Conservation (phyloP, 148 eudicot genomes). For the Spergularia bocconei region DNA sequence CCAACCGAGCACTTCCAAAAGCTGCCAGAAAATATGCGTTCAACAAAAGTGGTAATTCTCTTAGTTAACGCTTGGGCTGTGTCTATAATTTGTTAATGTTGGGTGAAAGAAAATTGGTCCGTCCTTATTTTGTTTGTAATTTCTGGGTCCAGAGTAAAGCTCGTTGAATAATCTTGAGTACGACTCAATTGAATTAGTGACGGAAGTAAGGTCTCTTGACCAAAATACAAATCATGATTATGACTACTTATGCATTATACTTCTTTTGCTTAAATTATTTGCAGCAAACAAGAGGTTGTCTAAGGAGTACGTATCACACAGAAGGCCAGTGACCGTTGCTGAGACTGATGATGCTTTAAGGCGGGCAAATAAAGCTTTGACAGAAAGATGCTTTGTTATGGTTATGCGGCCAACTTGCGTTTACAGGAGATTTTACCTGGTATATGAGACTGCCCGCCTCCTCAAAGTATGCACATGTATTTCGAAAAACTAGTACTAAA, state of each 20-base stretch:
- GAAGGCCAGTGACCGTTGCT: constrained; percentile 27
- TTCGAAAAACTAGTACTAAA: not conserved
- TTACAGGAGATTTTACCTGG: constrained; percentile 29
- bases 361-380: constrained; percentile 22
- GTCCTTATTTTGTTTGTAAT: not conserved
- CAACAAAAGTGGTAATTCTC: constrained; percentile 9
- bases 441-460: not conserved
- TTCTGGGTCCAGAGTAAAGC: not conserved
- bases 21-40: constrained; percentile 4
- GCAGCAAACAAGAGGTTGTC: constrained; percentile 8
- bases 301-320: constrained; percentile 22
- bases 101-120: not conserved
- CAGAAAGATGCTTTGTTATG: constrained; percentile 25
- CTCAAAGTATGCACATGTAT: not conserved
- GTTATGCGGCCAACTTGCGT: constrained; percentile 36
- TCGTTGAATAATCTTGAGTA: not conserved
- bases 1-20: constrained; percentile 1
- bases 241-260: not conserved
- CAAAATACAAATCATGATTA: too few species aligned
- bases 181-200: too few species aligned
- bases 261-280: not conserved
- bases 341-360: constrained; percentile 22
- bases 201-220: too few species aligned
- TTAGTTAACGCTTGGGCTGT: not conserved
- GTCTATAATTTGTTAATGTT: not conserved